phyloP scores from a whole-genome alignment of 768 basidiomycete species.

The Kwoniella sp. region DNA sequence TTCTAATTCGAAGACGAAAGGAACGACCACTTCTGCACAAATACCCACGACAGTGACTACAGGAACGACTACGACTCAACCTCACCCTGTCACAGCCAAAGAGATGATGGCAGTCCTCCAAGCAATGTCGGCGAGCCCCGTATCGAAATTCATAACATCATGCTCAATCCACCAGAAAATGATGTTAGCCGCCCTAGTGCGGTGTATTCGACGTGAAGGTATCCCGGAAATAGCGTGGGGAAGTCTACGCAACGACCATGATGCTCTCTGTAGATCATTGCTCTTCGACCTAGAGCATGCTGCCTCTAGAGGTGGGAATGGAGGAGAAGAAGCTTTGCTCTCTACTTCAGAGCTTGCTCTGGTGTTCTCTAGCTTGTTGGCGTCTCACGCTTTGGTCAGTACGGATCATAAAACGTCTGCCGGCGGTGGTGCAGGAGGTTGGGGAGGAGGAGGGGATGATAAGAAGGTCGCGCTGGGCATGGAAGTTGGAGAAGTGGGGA shows the following conservation, averaged over 20 bases:
- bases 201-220: slow-evolving; percentile 78
- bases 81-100: slow-evolving; percentile 63
- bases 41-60: too few relatives aligned
- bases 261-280: slow-evolving; percentile 69
- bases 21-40: neutral
- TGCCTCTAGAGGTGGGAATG: neutral
- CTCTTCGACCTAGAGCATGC: slow-evolving; percentile 59
- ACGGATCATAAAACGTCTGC: slow-evolving; percentile 68
- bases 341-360: slow-evolving; percentile 66
- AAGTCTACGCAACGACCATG: slow-evolving; percentile 75
- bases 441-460: slow-evolving; percentile 58
- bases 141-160: slow-evolving; percentile 75
- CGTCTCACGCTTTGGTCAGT: slow-evolving; percentile 73
- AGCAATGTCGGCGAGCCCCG: slow-evolving; percentile 88
- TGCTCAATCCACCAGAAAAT: slow-evolving; percentile 85
- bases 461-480: slow-evolving; percentile 76
- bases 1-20: neutral
- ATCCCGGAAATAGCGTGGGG: slow-evolving; percentile 85
- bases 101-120: slow-evolving; percentile 79
- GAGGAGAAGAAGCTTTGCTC: slow-evolving; percentile 53
- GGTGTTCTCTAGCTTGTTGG: slow-evolving; percentile 73
- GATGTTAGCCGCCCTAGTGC: slow-evolving; percentile 79
- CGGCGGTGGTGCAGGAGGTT: slow-evolving; percentile 34
- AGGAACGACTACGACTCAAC: slow-evolving; percentile 15
- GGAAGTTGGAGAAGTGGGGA: slow-evolving; percentile 80